Conservation (phyloP, 2,329 filamentous ascomycete genomes). For the Colletotrichum incanum region DNA sequence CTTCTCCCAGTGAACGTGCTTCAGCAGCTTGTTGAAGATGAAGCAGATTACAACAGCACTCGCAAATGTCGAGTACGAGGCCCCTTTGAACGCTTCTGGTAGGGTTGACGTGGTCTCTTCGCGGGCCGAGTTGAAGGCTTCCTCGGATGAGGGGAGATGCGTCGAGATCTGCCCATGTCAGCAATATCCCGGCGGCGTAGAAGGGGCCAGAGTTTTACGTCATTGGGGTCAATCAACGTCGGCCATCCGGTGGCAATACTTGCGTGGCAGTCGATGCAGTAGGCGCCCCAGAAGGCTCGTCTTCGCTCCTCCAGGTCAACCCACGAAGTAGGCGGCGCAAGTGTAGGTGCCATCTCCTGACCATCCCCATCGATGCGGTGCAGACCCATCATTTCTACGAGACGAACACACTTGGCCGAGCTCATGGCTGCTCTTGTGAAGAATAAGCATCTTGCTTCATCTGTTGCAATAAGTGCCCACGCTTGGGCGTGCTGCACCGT, state of each 20-base stretch:
- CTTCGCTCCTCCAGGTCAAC: slow-evolving; percentile 83
- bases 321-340: slow-evolving; percentile 84
- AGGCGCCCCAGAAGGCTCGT: slow-evolving; percentile 88
- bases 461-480: slow-evolving; percentile 81
- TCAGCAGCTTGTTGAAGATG: slow-evolving; percentile 85
- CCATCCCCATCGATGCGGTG: slow-evolving; percentile 80
- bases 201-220: slow-evolving; percentile 56
- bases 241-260: slow-evolving; percentile 95
- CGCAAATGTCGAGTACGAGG: slow-evolving; percentile 79
- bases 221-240: slow-evolving; percentile 81
- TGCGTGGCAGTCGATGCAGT: slow-evolving; percentile 86
- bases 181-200: not conserved
- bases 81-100: slow-evolving; percentile 74
- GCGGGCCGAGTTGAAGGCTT: slow-evolving; percentile 79
- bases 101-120: slow-evolving; percentile 76
- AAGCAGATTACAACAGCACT: slow-evolving; percentile 82
- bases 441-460: slow-evolving; percentile 88
- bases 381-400: slow-evolving; percentile 88
- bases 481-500: slow-evolving; percentile 85
- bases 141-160: slow-evolving; percentile 84
- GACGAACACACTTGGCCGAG: slow-evolving; percentile 77
- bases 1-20: slow-evolving; percentile 82
- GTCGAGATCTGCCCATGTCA: slow-evolving; percentile 73
- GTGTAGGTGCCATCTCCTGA: slow-evolving; percentile 79
- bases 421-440: slow-evolving; percentile 92